phyloP scores from a whole-genome alignment of 257 asterid species.

The Solanum gracilifrons region DNA sequence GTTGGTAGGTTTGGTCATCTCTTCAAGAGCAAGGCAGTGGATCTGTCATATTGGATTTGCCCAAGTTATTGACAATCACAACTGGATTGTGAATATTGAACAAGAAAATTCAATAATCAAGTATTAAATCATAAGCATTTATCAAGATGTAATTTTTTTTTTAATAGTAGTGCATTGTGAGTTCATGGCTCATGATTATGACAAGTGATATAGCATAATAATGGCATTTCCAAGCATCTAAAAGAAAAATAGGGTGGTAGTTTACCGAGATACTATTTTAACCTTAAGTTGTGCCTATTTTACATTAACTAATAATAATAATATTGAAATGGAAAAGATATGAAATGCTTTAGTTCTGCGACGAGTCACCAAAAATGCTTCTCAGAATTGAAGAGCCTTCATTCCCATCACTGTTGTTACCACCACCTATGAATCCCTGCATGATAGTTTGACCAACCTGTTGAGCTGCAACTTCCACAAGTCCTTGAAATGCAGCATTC shows the following conservation, averaged over 20 bases:
- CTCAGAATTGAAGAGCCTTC: constrained; percentile 4
- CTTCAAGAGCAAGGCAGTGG: background rate
- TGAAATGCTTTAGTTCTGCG: background rate
- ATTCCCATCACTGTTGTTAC: background rate
- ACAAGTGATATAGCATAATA: background rate
- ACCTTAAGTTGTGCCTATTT: background rate
- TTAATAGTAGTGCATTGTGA: background rate
- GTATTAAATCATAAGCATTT: background rate
- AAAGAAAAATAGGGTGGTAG: background rate
- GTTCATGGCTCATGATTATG: background rate
- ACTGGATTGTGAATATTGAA: background rate
- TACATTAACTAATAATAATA: background rate
- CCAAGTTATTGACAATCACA: background rate
- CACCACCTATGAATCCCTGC: constrained; percentile 17
- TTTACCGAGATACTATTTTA: background rate
- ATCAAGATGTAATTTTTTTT: background rate
- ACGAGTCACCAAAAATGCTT: background rate
- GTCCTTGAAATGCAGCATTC: constrained; percentile 24
- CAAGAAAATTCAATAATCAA: background rate
- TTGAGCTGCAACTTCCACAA: constrained; percentile 36
- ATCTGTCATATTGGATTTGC: background rate
- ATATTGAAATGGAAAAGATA: background rate
- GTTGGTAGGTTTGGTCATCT: background rate
- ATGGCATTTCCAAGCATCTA: background rate
- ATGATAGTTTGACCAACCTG: constrained; percentile 26